Base-by-base conservation (phyloP, 2,329 filamentous ascomycete species). In the Sporothrix euskadiensis region DNA sequence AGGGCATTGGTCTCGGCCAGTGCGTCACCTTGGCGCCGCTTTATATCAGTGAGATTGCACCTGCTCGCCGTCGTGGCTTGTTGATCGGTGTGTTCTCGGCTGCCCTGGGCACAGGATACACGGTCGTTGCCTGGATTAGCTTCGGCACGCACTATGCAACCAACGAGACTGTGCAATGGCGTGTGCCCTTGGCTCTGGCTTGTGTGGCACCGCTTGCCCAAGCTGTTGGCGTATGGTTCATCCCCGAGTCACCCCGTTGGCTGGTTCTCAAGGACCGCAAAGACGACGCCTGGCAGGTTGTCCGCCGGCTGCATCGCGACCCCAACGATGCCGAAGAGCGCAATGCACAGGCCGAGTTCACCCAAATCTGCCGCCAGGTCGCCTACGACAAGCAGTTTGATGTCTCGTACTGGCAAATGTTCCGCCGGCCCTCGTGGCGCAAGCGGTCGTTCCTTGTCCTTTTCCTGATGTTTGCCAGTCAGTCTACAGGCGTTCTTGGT, bases 151-250 rank as follows among this genome's bases (percentile, higher is more conserved):
- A 70, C 22, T 73, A 52, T 49, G 63, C 71, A 4, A 47, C 65
- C n/a, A 59, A 73, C 65, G 32, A 56, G 22, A 73, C 63, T 5
- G 52, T 73, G 52, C 65, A 69, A 22, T 85, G 83, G 83, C 77
- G 82, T 19, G 83, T 84, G 69, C 83, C 83, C 0, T 78, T 86
- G 5, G 83, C 83, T 0, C 81, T 85, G 69, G 83, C 85, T 75
- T 80, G 78, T 41, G 77, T 81, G 3, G 71, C 54, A 19, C 80
- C 83, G 0, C 71, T 84, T 4, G 77, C 83, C 12, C 79, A 85
- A 4, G 79, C 85, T 0, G 77, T 78, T 16, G 81, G 81, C 19
- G 81, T 79, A 52, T 78, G 78, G 8, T 81, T 79, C 76, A 79
- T 85, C 10, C 82, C 81, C 1, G 82, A 80, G 71, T 84, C 82